Percentiles rank a stretch among this genome's conserved stretches.
Evolutionary conservation across 257 asterid genomes (phyloP).

Genomic region (Gardenia jasminoides): DNA sequence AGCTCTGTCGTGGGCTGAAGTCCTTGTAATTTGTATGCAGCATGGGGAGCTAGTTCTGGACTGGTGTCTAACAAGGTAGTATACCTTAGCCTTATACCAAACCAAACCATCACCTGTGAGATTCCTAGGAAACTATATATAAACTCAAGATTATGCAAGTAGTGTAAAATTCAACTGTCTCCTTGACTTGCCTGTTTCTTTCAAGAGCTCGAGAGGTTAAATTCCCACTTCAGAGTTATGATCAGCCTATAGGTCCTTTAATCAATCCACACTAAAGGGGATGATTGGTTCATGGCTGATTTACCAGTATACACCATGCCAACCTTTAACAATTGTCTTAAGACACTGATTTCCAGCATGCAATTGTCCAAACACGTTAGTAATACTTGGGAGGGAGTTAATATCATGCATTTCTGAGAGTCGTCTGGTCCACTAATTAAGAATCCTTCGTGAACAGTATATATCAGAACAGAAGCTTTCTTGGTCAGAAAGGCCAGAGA

Average conservation of each 20-base stretch:
- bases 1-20: slow-evolving; percentile 4
- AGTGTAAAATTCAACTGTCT: no score
- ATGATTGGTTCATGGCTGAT: neutral
- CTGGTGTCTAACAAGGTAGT: neutral
- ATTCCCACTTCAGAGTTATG: neutral
- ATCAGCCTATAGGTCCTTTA: no score
- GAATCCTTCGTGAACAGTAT: neutral
- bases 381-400: neutral
- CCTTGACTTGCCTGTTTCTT: neutral
- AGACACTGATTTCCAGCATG: neutral
- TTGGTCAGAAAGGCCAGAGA: neutral
- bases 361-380: neutral
- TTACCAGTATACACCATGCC: neutral
- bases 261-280: neutral
- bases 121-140: no score
- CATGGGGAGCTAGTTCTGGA: slow-evolving; percentile 6
- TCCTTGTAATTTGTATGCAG: slow-evolving; percentile 4
- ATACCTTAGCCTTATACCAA: no score
- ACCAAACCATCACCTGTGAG: no score
- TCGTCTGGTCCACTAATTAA: neutral
- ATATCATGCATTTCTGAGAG: neutral
- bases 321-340: no score
- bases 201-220: neutral
- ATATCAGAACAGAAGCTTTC: neutral
- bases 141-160: neutral